phyloP scores from a whole-genome alignment of 176 grass and related monocot species.

The Raddia guianensis region DNA sequence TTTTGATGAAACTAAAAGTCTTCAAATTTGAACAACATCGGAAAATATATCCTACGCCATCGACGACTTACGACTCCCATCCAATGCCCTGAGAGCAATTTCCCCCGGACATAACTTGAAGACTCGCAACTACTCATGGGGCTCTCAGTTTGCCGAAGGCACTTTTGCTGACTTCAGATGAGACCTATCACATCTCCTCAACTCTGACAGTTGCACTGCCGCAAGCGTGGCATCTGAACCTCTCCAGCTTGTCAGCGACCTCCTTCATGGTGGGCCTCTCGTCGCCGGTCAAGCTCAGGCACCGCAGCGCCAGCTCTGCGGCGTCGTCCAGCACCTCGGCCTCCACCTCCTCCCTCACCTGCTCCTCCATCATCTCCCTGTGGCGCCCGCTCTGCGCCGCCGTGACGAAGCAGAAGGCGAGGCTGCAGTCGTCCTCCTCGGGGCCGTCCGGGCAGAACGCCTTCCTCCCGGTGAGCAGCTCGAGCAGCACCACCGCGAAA shows the following conservation, averaged over 20 bases:
- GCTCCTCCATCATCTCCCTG: conserved; percentile 33
- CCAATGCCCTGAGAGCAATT: too few relatives aligned
- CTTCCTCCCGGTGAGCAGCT: conserved; percentile 56
- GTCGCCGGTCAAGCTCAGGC: conserved; percentile 41
- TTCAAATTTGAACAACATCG: too few relatives aligned
- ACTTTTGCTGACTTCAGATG: too few relatives aligned
- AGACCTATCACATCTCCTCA: too few relatives aligned
- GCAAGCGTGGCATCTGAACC: conserved; percentile 8
- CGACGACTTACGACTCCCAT: too few relatives aligned
- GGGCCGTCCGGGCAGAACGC: conserved; percentile 33
- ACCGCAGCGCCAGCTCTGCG: conserved; percentile 26
- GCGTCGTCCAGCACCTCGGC: conserved; percentile 17
- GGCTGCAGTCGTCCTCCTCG: conserved; percentile 31
- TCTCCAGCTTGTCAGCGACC: conserved; percentile 42
- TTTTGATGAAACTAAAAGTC: too few relatives aligned
- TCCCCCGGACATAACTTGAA: too few relatives aligned
- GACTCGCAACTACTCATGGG: too few relatives aligned
- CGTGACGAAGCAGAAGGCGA: conserved; percentile 37
- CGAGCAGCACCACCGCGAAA: conserved; percentile 52
- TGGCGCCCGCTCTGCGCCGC: conserved; percentile 1
- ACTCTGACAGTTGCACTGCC: not conserved
- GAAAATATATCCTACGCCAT: too few relatives aligned
- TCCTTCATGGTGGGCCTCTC: conserved; percentile 55
- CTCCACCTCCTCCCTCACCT: conserved; percentile 29
- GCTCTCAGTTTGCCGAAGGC: too few relatives aligned